phyloP scores from a whole-genome alignment of 1,284 basidiomycete genomes.

The Irpex sp. region DNA sequence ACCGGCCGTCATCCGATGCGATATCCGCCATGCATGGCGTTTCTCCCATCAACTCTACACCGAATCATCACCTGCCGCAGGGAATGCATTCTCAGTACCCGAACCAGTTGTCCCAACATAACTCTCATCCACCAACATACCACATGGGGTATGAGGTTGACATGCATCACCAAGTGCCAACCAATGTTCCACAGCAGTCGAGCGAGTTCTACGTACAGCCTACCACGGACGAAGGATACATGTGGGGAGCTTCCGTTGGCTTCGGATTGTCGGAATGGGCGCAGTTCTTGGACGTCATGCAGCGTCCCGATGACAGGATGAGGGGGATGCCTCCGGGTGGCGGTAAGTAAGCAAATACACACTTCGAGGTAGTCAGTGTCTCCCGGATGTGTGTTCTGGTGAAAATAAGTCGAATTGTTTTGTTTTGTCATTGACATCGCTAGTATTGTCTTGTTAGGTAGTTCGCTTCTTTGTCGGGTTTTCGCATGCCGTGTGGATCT shows the following conservation, averaged over 20 bases:
- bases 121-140: conserved; percentile 6
- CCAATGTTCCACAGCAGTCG: neutral
- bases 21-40: neutral
- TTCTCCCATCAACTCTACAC: neutral
- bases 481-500: neutral
- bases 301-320: conserved; percentile 26
- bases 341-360: neutral
- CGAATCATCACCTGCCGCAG: conserved; percentile 7
- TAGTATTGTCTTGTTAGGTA: neutral
- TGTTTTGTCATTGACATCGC: neutral
- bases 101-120: neutral
- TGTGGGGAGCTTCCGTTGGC: conserved; percentile 39
- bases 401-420: too few relatives aligned
- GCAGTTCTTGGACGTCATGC: conserved; percentile 44
- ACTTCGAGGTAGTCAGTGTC: neutral
- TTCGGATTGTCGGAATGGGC: conserved; percentile 39
- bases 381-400: neutral
- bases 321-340: neutral
- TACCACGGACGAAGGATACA: conserved; percentile 31
- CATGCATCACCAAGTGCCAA: conserved; percentile 12
- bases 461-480: neutral
- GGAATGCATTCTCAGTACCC: conserved; percentile 8
- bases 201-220: conserved; percentile 23
- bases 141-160: conserved; percentile 5
- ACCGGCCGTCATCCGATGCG: conserved; percentile 3